These are phyloP conservation scores for Lophiostoma macrostomum DNA, from an alignment of 495 filamentous ascomycete genomes.

Conservation along the genomic window DNA sequence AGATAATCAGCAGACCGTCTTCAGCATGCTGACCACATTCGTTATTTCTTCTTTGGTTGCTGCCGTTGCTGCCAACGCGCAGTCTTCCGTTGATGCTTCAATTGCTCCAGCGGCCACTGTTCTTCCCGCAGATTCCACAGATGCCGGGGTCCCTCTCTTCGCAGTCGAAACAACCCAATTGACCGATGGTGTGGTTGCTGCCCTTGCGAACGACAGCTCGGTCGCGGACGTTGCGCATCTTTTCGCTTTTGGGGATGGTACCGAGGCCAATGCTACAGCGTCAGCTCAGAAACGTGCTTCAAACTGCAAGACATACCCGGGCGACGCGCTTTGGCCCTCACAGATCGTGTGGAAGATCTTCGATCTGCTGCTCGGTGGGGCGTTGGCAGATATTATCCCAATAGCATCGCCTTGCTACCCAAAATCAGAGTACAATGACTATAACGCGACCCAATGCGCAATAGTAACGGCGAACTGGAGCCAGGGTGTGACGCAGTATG, in stretches of 20 bases:
- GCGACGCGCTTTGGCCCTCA: slow-evolving; percentile 11
- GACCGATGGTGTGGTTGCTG: slow-evolving; percentile 9
- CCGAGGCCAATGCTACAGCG: slow-evolving; percentile 1
- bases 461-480: slow-evolving; percentile 10
- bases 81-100: not conserved
- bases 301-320: slow-evolving; percentile 14
- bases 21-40: slow-evolving; percentile 12
- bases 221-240: slow-evolving; percentile 6
- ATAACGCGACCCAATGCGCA: slow-evolving; percentile 19
- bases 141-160: slow-evolving; percentile 9
- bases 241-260: too few relatives aligned
- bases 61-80: not conserved
- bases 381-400: slow-evolving; percentile 1
- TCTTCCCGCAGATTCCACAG: not conserved
- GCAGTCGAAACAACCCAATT: slow-evolving; percentile 9
- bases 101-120: slow-evolving; percentile 16
- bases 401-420: slow-evolving; percentile 21
- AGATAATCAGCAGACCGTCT: not conserved
- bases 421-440: slow-evolving; percentile 8
- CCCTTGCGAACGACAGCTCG: not conserved
- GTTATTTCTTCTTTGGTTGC: slow-evolving; percentile 9
- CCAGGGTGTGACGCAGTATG: not conserved
- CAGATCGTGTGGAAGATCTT: slow-evolving; percentile 13
- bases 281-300: not conserved
- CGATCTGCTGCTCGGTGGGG: slow-evolving; percentile 14